phyloP scores from a whole-genome alignment of 2,329 filamentous ascomycete genomes.

The Apiospora rasikravindrae region DNA sequence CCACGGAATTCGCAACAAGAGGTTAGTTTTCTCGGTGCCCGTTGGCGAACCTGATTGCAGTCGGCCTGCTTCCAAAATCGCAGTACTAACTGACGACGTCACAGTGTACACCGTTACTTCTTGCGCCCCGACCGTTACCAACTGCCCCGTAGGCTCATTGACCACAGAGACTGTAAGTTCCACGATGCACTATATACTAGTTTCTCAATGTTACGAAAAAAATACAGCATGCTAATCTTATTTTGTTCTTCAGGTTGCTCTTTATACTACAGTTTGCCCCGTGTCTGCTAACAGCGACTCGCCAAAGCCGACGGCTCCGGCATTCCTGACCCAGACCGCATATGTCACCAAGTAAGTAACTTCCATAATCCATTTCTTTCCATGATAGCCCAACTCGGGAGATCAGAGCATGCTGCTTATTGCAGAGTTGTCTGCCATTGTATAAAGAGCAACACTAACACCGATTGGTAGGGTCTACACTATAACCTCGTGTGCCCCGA shows the following conservation, averaged over 20 bases:
- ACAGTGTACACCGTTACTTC: constrained; percentile 41
- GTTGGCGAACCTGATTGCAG: no score
- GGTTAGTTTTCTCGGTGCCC: no score
- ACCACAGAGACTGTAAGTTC: background rate
- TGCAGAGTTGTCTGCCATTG: no score
- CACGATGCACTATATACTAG: background rate
- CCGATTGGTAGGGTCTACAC: constrained; percentile 26
- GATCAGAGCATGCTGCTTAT: no score
- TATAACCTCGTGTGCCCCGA: constrained; percentile 39
- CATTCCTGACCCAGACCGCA: background rate
- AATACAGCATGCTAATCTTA: background rate
- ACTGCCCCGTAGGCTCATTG: constrained; percentile 31
- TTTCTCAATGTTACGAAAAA: background rate
- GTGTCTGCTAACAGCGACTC: background rate
- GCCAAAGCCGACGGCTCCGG: background rate
- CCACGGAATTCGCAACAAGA: background rate
- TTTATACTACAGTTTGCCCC: background rate
- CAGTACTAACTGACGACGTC: constrained; percentile 20
- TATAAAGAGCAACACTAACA: no score
- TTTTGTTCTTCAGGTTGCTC: background rate
- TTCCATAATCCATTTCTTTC: no score
- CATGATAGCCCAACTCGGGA: no score
- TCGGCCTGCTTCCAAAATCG: no score
- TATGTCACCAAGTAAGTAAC: background rate
- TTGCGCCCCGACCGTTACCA: constrained; percentile 40